phyloP scores from a whole-genome alignment of 768 basidiomycete species.

The Piloderma croceum region DNA sequence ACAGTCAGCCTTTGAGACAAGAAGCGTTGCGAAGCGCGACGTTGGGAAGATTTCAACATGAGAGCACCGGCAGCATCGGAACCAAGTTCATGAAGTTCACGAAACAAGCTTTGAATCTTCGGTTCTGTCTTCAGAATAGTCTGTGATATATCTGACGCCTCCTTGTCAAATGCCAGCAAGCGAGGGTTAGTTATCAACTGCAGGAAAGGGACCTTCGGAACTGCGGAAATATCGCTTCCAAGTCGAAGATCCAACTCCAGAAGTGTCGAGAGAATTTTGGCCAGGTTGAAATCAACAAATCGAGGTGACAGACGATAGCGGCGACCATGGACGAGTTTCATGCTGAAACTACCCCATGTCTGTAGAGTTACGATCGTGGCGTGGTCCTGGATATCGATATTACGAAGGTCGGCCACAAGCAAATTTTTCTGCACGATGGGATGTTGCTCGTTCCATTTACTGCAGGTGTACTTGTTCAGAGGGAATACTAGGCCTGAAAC shows the following conservation, averaged over 20 bases:
- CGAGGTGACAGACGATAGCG: slow-evolving; percentile 44
- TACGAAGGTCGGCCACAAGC: slow-evolving; percentile 36
- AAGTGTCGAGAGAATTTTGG: slow-evolving; percentile 39
- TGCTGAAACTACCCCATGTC: slow-evolving; percentile 23
- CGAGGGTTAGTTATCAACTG: slow-evolving; percentile 40
- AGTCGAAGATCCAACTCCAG: slow-evolving; percentile 42
- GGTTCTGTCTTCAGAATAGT: slow-evolving; percentile 31
- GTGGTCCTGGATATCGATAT: slow-evolving; percentile 29
- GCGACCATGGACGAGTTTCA: slow-evolving; percentile 26
- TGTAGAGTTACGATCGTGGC: slow-evolving; percentile 3
- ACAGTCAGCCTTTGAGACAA: slow-evolving; percentile 40
- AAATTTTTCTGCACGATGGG: slow-evolving; percentile 34
- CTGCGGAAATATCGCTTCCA: slow-evolving; percentile 7
- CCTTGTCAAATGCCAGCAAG: slow-evolving; percentile 29
- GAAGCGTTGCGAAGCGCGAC: slow-evolving; percentile 38
- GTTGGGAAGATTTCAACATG: slow-evolving; percentile 43
- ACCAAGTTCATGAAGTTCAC: slow-evolving; percentile 30
- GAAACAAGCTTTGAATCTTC: slow-evolving; percentile 36
- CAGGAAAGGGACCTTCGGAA: slow-evolving; percentile 32
- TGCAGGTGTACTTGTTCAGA: slow-evolving; percentile 32
- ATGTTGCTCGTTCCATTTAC: slow-evolving; percentile 35
- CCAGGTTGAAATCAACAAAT: slow-evolving; percentile 49
- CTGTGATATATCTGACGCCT: slow-evolving; percentile 13
- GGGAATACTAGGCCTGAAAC: slow-evolving; percentile 42
- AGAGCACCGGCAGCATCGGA: slow-evolving; percentile 33